A percentile compares a stretch with the other conserved stretches of the same genome.
These are phyloP conservation scores for Aspergillus sclerotioniger DNA, from an alignment of 495 filamentous ascomycete genomes.

Conservation along the genomic window DNA sequence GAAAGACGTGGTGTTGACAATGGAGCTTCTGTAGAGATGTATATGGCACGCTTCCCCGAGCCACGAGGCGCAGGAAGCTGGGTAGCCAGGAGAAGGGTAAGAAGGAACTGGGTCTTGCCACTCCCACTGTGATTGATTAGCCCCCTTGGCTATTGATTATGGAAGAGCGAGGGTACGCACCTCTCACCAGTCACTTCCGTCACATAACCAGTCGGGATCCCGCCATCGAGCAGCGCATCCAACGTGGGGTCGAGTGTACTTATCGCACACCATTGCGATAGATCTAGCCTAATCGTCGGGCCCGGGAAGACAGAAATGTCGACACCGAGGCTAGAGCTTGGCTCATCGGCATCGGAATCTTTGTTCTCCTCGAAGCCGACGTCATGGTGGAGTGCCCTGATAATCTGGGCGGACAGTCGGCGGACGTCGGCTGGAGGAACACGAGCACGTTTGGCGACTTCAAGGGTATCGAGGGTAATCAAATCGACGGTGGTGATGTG, in stretches of 20 bases:
- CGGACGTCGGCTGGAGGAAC: slow-evolving; percentile 77
- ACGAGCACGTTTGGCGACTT: slow-evolving; percentile 83
- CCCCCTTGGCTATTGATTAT: not conserved
- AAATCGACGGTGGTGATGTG: slow-evolving; percentile 78
- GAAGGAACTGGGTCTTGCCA: slow-evolving; percentile 95
- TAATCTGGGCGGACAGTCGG: slow-evolving; percentile 61
- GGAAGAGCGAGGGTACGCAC: slow-evolving; percentile 32
- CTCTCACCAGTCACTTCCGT: slow-evolving; percentile 93
- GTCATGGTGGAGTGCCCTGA: slow-evolving; percentile 63
- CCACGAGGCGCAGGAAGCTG: slow-evolving; percentile 77
- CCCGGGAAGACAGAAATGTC: slow-evolving; percentile 20
- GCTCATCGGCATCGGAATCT: slow-evolving; percentile 19
- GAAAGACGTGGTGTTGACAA: slow-evolving; percentile 76
- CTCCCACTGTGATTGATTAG: slow-evolving; percentile 55
- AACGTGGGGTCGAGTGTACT: slow-evolving; percentile 76
- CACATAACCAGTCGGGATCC: slow-evolving; percentile 78
- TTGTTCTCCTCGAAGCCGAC: slow-evolving; percentile 47
- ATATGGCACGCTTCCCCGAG: slow-evolving; percentile 67
- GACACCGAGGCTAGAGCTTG: slow-evolving; percentile 27
- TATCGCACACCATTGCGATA: slow-evolving; percentile 58
- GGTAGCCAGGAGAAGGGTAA: slow-evolving; percentile 74
- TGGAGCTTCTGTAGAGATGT: slow-evolving; percentile 92
- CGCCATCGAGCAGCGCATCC: slow-evolving; percentile 76
- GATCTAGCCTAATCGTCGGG: slow-evolving; percentile 29
- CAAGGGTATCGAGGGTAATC: slow-evolving; percentile 75